A percentile compares a stretch with the other conserved stretches of the same genome.
Evolutionary conservation across 2,329 filamentous ascomycete species (phyloP).

Genomic region (Ophiosphaerella korrae): DNA sequence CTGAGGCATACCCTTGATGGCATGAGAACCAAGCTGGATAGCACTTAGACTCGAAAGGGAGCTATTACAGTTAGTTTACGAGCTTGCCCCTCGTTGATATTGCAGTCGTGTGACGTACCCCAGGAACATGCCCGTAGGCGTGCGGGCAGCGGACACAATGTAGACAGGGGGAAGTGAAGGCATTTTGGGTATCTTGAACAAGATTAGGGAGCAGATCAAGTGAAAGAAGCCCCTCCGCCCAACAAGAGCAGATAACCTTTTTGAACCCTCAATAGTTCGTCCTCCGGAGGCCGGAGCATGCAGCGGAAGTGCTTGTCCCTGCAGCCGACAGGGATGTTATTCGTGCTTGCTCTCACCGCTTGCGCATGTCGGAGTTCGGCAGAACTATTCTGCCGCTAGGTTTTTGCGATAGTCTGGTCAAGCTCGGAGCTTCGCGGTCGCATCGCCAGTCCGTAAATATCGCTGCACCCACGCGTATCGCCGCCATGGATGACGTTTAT

Average conservation of each 20-base stretch:
- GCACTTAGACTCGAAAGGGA: constrained; percentile 87
- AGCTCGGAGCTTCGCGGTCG: constrained; percentile 18
- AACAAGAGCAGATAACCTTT: constrained; percentile 20
- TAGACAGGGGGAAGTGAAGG: constrained; percentile 85
- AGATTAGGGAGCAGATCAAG: constrained; percentile 6
- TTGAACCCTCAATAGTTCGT: constrained; percentile 21
- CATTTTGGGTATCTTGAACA: constrained; percentile 60
- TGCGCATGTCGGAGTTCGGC: constrained; percentile 13
- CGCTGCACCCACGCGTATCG: constrained; percentile 19
- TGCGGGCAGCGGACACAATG: constrained; percentile 90
- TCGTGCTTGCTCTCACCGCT: constrained; percentile 30
- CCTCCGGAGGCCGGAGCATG: constrained; percentile 7
- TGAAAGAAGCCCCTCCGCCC: constrained; percentile 5
- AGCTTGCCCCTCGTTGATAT: constrained; percentile 22
- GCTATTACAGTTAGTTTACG: constrained; percentile 54
- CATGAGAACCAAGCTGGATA: constrained; percentile 83
- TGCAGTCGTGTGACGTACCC: constrained; percentile 64
- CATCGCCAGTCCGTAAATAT: constrained; percentile 8
- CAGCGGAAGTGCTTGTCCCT: constrained; percentile 22
- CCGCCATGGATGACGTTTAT: constrained; percentile 89
- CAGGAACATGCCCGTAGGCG: constrained; percentile 91
- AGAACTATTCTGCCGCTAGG: constrained; percentile 16
- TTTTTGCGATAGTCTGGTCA: background rate
- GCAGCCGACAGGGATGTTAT: constrained; percentile 17
- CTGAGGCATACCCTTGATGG: constrained; percentile 77